Conservation (phyloP, 495 filamentous ascomycete species). For the Lepidopterella palustris region DNA sequence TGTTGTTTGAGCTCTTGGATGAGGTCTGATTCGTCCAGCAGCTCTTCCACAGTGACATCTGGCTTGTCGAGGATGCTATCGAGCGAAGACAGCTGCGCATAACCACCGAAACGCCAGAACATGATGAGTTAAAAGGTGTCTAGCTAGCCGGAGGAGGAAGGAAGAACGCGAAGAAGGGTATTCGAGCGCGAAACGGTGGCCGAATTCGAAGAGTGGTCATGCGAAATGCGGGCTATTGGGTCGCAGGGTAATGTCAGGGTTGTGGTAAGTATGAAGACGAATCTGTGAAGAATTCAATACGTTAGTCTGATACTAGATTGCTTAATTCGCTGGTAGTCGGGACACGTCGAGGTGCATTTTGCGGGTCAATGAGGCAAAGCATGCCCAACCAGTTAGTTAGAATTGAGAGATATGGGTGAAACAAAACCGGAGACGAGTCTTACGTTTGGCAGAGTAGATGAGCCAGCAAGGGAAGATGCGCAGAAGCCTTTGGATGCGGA, state of each 20-base stretch:
- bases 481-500: not conserved
- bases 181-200: constrained; percentile 11
- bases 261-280: not conserved
- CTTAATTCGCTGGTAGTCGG: not conserved
- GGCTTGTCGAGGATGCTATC: constrained; percentile 94
- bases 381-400: no score
- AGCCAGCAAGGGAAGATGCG: not conserved
- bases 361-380: not conserved
- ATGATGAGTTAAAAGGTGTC: constrained; percentile 50
- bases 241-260: not conserved
- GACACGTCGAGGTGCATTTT: constrained; percentile 2
- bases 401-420: no score
- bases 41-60: constrained; percentile 88
- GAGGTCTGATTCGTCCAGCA: constrained; percentile 90
- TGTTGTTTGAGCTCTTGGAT: constrained; percentile 97
- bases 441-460: not conserved
- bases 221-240: constrained; percentile 1
- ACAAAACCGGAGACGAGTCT: not conserved
- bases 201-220: constrained; percentile 12
- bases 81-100: constrained; percentile 92
- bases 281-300: not conserved
- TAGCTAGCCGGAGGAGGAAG: constrained; percentile 1
- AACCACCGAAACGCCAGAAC: constrained; percentile 99
- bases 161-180: constrained; percentile 4
- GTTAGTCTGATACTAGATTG: not conserved